Evolutionary conservation across 1,284 basidiomycete species (phyloP).

Genomic region (Boletus sp.): DNA sequence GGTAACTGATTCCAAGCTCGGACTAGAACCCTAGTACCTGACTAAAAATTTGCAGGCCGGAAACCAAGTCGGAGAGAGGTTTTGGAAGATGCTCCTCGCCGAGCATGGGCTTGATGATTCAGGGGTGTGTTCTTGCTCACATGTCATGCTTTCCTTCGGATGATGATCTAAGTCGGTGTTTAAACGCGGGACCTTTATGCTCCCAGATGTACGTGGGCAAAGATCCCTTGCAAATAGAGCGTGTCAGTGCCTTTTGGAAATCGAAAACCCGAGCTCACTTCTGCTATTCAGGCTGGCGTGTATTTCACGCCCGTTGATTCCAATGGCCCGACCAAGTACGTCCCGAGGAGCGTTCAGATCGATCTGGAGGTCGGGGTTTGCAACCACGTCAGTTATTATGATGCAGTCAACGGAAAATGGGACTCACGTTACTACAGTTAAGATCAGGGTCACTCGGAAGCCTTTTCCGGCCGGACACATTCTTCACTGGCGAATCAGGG

Average conservation of each 20-base stretch:
- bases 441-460: slow-evolving; percentile 64
- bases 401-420: background rate
- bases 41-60: slow-evolving; percentile 47
- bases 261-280: background rate
- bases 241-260: slow-evolving; percentile 32
- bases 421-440: slow-evolving; percentile 41
- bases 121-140: slow-evolving; percentile 48
- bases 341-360: slow-evolving; percentile 91
- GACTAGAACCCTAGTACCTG: slow-evolving; percentile 15
- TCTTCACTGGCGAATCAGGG: slow-evolving; percentile 66
- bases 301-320: slow-evolving; percentile 67
- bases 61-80: slow-evolving; percentile 74
- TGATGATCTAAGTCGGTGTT: slow-evolving; percentile 25
- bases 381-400: slow-evolving; percentile 55
- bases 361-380: slow-evolving; percentile 92
- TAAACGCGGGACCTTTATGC: slow-evolving; percentile 9
- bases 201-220: slow-evolving; percentile 45
- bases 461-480: slow-evolving; percentile 89
- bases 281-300: slow-evolving; percentile 53
- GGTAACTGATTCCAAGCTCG: slow-evolving; percentile 35
- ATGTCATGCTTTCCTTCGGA: slow-evolving; percentile 16
- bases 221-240: slow-evolving; percentile 44
- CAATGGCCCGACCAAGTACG: slow-evolving; percentile 60
- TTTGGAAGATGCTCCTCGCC: slow-evolving; percentile 76
- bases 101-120: slow-evolving; percentile 73